Base-by-base conservation (phyloP, 495 filamentous ascomycete species). In the Saxispiralis lemnorum region DNA sequence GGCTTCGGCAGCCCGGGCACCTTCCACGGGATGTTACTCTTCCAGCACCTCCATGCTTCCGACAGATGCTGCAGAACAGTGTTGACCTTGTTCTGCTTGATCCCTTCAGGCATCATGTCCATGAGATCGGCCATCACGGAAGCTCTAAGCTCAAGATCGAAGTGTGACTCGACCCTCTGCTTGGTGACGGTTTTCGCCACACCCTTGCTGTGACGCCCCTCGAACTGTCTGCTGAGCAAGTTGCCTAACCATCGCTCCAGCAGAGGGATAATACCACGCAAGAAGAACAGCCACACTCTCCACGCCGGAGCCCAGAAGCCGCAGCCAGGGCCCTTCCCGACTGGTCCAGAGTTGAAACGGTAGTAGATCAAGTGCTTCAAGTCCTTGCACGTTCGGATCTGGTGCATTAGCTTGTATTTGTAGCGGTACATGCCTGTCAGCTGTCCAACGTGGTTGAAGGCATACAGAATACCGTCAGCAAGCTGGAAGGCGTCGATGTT, bases 361-460 rank as follows among this genome's bases (percentile, higher is more conserved):
- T 99, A 95, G 66, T 99, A 99, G 49, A 99, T 95, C 40, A 99
- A 60, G 74, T 99, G 92, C 73, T 99, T 99, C 56, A 99, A 64
- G 64, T 99, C 92, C 59, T 99, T 99, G 67, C 92, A 99, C 2
- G 92, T 89, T 38, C 92, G 85, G 54, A 99, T 96, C 63, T 99
- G 92, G 60, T 99, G 92, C 92, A 99, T 99, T 31, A 99, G 72
- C 68, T 99, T 99, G 67, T 99, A 99, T 70, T 99, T 99, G 74
- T 99, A 99, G 20, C 92, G 83, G 65, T 99, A 99, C 92, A 99
- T 99, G 55, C 92, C 92, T 19, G 92, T 99, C 41, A 99, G 67
- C 63, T 99, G 92, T 39, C 92, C 92, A 44, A 99, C 92, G 53
- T 99, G 92, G 64, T 99, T 99, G 69, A 99, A 96, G 21, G 92